Evolutionary conservation across 75 land plant genomes (phyloP).

Genomic region (Chamaecyparis obtusa): DNA sequence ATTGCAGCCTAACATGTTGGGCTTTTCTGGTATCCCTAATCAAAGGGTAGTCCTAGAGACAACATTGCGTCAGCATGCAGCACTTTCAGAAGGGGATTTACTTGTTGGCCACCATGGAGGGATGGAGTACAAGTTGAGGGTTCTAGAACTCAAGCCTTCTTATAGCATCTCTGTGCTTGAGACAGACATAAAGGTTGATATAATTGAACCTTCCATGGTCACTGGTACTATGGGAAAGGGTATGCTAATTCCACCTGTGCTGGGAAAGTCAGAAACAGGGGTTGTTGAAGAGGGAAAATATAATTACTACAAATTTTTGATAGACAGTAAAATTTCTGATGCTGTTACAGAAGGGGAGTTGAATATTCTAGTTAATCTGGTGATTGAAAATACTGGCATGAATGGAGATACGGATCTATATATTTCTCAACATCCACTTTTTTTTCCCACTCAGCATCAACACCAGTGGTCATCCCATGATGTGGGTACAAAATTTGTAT

Average conservation of each 20-base stretch:
- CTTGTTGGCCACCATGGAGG: constrained; percentile 67
- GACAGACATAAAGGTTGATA: constrained; percentile 95
- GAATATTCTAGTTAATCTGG: constrained; percentile 53
- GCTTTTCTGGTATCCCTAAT: constrained; percentile 85
- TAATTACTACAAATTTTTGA: constrained; percentile 70
- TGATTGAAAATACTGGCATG: constrained; percentile 33
- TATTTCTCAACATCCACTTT: constrained; percentile 75
- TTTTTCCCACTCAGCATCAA: constrained; percentile 83
- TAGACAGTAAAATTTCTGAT: constrained; percentile 36
- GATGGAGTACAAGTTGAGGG: constrained; percentile 53
- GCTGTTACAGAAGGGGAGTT: constrained; percentile 40
- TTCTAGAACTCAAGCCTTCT: constrained; percentile 76
- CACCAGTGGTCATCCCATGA: constrained; percentile 94
- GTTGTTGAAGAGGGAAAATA: constrained; percentile 80
- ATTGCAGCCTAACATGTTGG: constrained; percentile 63
- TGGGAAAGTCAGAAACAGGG: constrained; percentile 68
- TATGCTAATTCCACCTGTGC: constrained; percentile 41
- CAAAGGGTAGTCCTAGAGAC: constrained; percentile 95
- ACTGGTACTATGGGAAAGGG: constrained; percentile 26
- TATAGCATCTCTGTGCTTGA: constrained; percentile 81
- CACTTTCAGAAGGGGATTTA: constrained; percentile 77
- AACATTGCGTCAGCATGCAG: constrained; percentile 82
- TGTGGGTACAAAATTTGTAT: constrained; percentile 69
- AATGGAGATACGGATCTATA: constrained; percentile 78
- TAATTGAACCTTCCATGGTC: constrained; percentile 35